These are phyloP conservation scores for Xanthoceras sorbifolium DNA, from an alignment of 345 rosid species.

Conservation along the genomic window DNA sequence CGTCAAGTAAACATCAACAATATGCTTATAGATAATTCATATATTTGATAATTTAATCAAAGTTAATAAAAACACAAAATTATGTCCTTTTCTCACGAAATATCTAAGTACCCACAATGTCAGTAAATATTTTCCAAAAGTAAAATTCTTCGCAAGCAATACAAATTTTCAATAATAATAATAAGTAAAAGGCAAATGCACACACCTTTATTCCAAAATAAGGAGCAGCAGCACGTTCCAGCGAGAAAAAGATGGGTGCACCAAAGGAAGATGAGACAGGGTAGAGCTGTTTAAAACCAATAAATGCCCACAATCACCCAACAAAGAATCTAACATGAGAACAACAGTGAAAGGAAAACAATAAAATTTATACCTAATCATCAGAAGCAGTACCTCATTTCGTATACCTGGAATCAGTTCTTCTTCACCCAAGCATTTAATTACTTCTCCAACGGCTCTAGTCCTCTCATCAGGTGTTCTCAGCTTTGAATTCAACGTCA, in stretches of 20 bases:
- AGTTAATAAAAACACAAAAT: too few species aligned
- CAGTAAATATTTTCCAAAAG: neutral
- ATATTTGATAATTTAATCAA: neutral
- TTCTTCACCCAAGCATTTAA: slow-evolving; percentile 57
- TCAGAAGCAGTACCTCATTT: slow-evolving; percentile 59
- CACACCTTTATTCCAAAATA: slow-evolving; percentile 84
- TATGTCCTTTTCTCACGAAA: too few species aligned
- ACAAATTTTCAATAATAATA: too few species aligned
- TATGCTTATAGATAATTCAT: neutral
- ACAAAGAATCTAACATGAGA: neutral
- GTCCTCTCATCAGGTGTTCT: slow-evolving; percentile 66
- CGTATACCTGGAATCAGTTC: slow-evolving; percentile 81
- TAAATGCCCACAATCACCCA: slow-evolving; percentile 17
- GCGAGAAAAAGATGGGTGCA: slow-evolving; percentile 54
- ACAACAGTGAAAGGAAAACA: neutral
- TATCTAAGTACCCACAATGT: too few species aligned
- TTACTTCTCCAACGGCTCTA: slow-evolving; percentile 53
- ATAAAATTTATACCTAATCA: neutral
- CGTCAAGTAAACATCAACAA: neutral
- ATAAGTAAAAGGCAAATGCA: slow-evolving; percentile 9
- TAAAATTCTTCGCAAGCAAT: neutral
- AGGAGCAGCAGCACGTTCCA: slow-evolving; percentile 96
- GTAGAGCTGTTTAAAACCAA: slow-evolving; percentile 51
- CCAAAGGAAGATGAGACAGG: slow-evolving; percentile 79
- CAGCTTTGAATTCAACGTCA: slow-evolving; percentile 43